Evolutionary conservation across 345 rosid genomes (phyloP).

Genomic region (Salix exigua): DNA sequence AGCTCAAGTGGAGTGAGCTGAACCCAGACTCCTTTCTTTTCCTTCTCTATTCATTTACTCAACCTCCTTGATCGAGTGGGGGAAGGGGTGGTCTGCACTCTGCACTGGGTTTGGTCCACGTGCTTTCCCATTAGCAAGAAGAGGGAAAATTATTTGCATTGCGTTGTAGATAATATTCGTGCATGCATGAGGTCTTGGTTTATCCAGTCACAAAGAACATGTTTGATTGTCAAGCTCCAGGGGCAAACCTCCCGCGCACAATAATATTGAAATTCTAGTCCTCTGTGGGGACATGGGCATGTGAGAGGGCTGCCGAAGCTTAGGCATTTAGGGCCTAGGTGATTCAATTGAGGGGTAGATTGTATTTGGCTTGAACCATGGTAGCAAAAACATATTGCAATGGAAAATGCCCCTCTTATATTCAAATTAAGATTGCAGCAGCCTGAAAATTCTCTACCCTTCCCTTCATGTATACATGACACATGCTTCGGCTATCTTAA

Average conservation of each 20-base stretch:
- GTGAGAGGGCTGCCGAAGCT: neutral
- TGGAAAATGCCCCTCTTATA: neutral
- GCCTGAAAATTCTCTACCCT: neutral
- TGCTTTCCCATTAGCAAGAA: too few species aligned
- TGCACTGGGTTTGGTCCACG: too few species aligned
- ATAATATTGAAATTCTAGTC: too few species aligned
- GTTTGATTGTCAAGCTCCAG: too few species aligned
- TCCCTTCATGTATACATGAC: neutral
- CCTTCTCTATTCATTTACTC: neutral
- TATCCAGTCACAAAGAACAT: neutral
- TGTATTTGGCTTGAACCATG: neutral
- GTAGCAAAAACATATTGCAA: too few species aligned
- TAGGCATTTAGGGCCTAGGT: neutral
- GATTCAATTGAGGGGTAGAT: neutral
- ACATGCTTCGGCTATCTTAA: neutral
- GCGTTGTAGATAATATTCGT: neutral
- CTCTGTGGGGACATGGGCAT: neutral
- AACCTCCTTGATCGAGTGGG: too few species aligned
- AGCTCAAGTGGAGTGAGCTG: too few species aligned
- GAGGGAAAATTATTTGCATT: neutral
- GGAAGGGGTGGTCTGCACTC: too few species aligned
- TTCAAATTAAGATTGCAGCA: neutral
- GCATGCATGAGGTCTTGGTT: neutral
- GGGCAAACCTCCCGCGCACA: too few species aligned
- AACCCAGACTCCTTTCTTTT: neutral